Base-by-base conservation (phyloP, 495 filamentous ascomycete species). In the Podospora australis region DNA sequence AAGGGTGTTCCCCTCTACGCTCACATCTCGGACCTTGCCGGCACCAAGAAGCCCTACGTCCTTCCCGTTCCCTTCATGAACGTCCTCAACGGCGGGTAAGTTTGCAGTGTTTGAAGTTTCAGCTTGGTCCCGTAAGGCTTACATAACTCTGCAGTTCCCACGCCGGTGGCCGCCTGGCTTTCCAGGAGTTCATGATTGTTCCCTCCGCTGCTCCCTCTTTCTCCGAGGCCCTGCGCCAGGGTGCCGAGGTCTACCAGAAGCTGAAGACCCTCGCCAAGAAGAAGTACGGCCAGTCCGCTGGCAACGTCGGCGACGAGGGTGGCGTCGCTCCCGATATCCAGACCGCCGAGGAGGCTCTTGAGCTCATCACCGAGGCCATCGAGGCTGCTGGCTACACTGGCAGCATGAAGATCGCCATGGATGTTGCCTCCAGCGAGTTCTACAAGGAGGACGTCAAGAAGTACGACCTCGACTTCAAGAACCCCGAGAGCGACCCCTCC, bases 121-220 rank as follows among this genome's bases (percentile, higher is more conserved):
- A 24, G 6, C 23, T 8, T 19, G 19, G 13, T 21, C n/a, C 14
- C 21, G 10, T 3, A 19, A 44, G 14, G 48, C 67, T 74, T 25
- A 74, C 57, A n/a, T 16, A 11, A 13, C 16, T 17, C 23, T 43
- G 38, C 50, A 78, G 77, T 54, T 97, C 91, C 62, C 94, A 99
- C 77, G 94, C 94, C 55, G 94, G 94, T 80, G 94, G 94, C 62
- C 88, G 92, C 69, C 78, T 99, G 48, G 94, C 94, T 53, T 99
- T 99, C 85, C 94, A 99, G 74, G 94, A 99, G 72, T 99, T 99
- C 83, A 99, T 99, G 94, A 96, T 99, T 61, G 94, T 97, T 40
- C 94, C 94, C 50, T 82, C 78, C 43, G 63, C 69, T 43, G 91
- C 91, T 55, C 81, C 87, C 48, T 79, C 86, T 48, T 98, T 98